Conservation (phyloP, 2,329 filamentous ascomycete species). For the Colletotrichum australisinense region DNA sequence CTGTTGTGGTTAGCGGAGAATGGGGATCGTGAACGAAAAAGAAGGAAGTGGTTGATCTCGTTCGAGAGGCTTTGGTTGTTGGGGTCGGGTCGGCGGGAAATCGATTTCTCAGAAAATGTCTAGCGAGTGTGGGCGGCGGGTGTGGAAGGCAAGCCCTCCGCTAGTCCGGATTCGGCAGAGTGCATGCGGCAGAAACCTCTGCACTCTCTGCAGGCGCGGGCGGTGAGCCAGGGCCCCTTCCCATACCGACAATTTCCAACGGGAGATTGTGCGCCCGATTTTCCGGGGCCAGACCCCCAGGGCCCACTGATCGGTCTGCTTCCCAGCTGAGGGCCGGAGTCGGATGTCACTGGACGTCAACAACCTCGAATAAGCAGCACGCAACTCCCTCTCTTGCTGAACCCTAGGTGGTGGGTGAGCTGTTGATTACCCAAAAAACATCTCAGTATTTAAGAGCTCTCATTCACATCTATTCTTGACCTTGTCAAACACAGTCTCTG, state of each 20-base stretch:
- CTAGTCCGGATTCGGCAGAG: slow-evolving; percentile 38
- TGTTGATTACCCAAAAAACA: too few relatives aligned
- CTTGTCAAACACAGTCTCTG: too few relatives aligned
- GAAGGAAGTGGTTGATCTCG: slow-evolving; percentile 31
- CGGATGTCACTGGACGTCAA: slow-evolving; percentile 6
- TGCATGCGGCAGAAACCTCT: neutral
- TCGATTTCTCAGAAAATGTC: neutral
- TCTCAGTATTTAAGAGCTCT: neutral
- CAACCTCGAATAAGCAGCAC: neutral
- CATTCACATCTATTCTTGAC: neutral
- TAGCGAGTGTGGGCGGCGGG: neutral
- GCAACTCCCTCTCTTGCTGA: neutral
- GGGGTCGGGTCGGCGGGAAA: neutral
- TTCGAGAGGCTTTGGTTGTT: slow-evolving; percentile 23
- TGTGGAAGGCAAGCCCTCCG: slow-evolving; percentile 48
- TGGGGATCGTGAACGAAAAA: slow-evolving; percentile 42
- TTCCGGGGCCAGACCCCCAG: slow-evolving; percentile 4
- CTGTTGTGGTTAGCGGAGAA: slow-evolving; percentile 36
- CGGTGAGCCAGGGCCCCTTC: neutral
- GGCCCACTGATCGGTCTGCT: neutral
- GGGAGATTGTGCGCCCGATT: neutral
- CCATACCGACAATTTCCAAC: neutral
- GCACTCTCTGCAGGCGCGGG: neutral
- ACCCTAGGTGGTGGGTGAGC: neutral
- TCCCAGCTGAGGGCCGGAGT: neutral